Conservation (phyloP, 805 yeast genomes). For the Metschnikowia noctiluminum region DNA sequence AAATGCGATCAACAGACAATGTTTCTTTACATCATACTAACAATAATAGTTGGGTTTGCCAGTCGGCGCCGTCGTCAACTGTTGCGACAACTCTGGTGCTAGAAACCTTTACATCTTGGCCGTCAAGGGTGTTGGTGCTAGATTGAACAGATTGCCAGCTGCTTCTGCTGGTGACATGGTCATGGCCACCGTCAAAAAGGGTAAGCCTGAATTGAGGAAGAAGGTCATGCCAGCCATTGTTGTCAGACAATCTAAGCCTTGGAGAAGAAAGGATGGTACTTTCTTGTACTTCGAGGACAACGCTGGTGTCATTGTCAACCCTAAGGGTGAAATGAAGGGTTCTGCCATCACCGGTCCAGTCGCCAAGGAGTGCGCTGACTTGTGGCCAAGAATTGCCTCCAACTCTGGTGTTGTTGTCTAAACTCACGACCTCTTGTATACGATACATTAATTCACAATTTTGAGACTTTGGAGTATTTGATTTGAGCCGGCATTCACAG, state of each 20-base stretch:
- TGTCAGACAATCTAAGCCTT: constrained; percentile 98
- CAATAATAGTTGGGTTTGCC: constrained; percentile 89
- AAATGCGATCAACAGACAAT: no score
- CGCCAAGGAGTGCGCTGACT: constrained; percentile 99
- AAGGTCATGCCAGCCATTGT: constrained; percentile 99
- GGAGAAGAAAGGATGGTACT: constrained; percentile 99
- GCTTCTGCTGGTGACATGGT: constrained; percentile 99
- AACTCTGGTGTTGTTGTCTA: constrained; percentile 99
- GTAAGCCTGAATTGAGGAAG: constrained; percentile 99
- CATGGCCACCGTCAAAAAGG: constrained; percentile 99
- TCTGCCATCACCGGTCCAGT: constrained; percentile 99
- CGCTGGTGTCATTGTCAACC: constrained; percentile 99
- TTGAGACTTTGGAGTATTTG: neutral
- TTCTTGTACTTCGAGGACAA: constrained; percentile 99
- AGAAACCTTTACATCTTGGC: constrained; percentile 98
- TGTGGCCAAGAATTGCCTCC: constrained; percentile 99
- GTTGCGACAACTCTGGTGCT: constrained; percentile 99
- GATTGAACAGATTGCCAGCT: constrained; percentile 99
- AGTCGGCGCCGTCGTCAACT: constrained; percentile 99
- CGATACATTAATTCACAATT: constrained; percentile 20
- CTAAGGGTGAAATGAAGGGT: constrained; percentile 99
- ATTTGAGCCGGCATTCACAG: no score
- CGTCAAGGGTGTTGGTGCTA: constrained; percentile 99
- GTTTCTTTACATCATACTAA: constrained; percentile 21
- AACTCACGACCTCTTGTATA: constrained; percentile 23